Evolutionary conservation across 768 basidiomycete species (phyloP).

Genomic region (Tremella mesenterica): DNA sequence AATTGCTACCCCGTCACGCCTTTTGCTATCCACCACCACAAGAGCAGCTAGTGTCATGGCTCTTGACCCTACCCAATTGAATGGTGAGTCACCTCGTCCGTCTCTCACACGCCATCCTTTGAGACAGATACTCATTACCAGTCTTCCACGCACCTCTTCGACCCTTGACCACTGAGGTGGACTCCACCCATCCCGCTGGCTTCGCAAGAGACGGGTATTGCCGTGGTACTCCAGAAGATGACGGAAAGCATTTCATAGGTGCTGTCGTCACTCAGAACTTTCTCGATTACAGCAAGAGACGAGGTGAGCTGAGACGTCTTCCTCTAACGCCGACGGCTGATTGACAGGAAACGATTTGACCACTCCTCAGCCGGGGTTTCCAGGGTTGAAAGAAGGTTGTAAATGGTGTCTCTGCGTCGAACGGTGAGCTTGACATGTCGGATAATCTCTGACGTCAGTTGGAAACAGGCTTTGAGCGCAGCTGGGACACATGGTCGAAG

Average conservation of each 20-base stretch:
- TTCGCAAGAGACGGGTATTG: conserved; percentile 35
- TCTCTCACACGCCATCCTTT: neutral
- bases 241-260: conserved; percentile 39
- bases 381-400: conserved; percentile 41
- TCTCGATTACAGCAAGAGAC: conserved; percentile 35
- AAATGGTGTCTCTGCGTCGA: conserved; percentile 43
- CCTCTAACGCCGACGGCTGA: neutral
- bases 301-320: conserved; percentile 17
- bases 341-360: conserved; percentile 39
- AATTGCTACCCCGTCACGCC: neutral
- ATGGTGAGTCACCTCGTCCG: conserved; percentile 21
- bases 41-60: conserved; percentile 30
- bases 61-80: conserved; percentile 25
- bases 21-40: neutral
- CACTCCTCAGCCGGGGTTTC: conserved; percentile 29
- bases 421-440: conserved; percentile 14
- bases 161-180: conserved; percentile 22
- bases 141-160: conserved; percentile 32
- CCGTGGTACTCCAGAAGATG: conserved; percentile 28
- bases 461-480: conserved; percentile 41
- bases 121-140: too few relatives aligned
- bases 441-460: conserved; percentile 10
- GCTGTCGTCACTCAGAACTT: conserved; percentile 39
- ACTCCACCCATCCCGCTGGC: conserved; percentile 34
- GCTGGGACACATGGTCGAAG: conserved; percentile 26